Percentiles rank a stretch among this genome's conserved stretches.
Evolutionary conservation across 2,329 filamentous ascomycete species (phyloP).

Genomic region (Fusarium protoensiforme): DNA sequence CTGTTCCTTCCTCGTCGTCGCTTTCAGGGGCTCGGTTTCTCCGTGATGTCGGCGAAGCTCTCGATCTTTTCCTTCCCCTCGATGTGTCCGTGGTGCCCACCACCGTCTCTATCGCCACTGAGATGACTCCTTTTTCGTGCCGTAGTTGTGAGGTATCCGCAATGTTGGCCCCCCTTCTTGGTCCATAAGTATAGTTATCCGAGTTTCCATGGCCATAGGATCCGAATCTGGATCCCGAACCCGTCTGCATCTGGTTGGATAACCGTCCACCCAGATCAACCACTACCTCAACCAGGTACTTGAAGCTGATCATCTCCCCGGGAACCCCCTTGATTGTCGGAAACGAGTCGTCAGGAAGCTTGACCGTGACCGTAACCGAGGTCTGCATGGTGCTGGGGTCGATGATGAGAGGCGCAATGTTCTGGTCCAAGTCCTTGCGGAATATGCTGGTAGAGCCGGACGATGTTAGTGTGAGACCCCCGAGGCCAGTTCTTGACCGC

Average conservation of each 20-base stretch:
- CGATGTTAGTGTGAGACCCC: conserved; percentile 86
- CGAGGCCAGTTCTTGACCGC: conserved; percentile 85
- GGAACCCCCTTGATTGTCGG: conserved; percentile 92
- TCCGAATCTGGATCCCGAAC: conserved; percentile 58
- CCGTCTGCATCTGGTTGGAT: conserved; percentile 75
- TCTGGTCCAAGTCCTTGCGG: conserved; percentile 92
- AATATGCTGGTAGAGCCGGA: conserved; percentile 92
- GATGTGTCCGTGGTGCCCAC: conserved; percentile 87
- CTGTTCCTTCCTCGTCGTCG: conserved; percentile 46
- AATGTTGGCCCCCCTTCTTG: conserved; percentile 67
- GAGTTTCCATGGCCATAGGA: conserved; percentile 42
- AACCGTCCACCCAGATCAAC: conserved; percentile 92
- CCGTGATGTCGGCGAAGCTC: conserved; percentile 40
- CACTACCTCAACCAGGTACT: conserved; percentile 92
- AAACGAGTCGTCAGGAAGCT: conserved; percentile 90
- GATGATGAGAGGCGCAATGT: conserved; percentile 87
- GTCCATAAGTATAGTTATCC: conserved; percentile 46
- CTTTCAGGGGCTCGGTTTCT: conserved; percentile 44
- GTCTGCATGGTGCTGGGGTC: conserved; percentile 83
- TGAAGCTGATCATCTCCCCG: conserved; percentile 94
- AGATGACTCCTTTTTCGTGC: conserved; percentile 91
- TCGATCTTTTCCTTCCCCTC: conserved; percentile 41
- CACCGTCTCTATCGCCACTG: conserved; percentile 85
- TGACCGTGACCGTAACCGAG: conserved; percentile 83
- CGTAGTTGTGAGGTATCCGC: conserved; percentile 88